A percentile compares a stretch with the other conserved stretches of the same genome.
Conservation (phyloP, 106 monocot species). For the Posidonia australis region DNA sequence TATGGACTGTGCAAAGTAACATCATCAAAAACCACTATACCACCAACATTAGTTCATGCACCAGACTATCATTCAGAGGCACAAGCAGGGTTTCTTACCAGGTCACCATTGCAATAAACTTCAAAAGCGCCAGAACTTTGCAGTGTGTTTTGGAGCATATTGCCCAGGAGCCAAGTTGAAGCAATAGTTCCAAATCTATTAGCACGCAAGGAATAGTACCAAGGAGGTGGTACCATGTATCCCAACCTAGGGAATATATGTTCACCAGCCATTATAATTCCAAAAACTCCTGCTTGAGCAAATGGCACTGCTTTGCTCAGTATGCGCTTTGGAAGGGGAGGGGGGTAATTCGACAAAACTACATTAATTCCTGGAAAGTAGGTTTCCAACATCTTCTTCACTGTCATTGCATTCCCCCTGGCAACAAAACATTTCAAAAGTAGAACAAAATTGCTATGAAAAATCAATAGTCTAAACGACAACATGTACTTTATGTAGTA, state of each 20-base stretch:
- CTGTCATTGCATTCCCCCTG: constrained; percentile 84
- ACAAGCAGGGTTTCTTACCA: constrained; percentile 34
- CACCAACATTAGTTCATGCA: neutral
- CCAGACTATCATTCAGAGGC: neutral
- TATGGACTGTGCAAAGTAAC: neutral
- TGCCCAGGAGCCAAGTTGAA: constrained; percentile 79
- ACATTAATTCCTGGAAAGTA: constrained; percentile 85
- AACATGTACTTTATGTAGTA: too few species aligned
- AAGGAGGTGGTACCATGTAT: constrained; percentile 55
- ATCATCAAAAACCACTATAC: neutral
- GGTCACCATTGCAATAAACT: constrained; percentile 83
- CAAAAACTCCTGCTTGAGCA: constrained; percentile 60
- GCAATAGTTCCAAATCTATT: constrained; percentile 95
- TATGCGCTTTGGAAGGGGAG: constrained; percentile 74
- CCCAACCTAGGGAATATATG: constrained; percentile 85
- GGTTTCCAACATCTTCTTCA: constrained; percentile 93
- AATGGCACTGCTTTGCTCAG: constrained; percentile 71
- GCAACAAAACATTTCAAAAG: constrained; percentile 1
- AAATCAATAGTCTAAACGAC: neutral
- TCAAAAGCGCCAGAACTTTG: constrained; percentile 96
- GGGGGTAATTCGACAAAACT: constrained; percentile 77
- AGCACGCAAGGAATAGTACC: constrained; percentile 67
- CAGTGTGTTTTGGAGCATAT: constrained; percentile 58
- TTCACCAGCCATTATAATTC: constrained; percentile 71
- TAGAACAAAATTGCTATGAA: neutral